Percentiles rank a stretch among this genome's conserved stretches.
Conservation (phyloP, 805 yeast species). For the Starmerella floris region DNA sequence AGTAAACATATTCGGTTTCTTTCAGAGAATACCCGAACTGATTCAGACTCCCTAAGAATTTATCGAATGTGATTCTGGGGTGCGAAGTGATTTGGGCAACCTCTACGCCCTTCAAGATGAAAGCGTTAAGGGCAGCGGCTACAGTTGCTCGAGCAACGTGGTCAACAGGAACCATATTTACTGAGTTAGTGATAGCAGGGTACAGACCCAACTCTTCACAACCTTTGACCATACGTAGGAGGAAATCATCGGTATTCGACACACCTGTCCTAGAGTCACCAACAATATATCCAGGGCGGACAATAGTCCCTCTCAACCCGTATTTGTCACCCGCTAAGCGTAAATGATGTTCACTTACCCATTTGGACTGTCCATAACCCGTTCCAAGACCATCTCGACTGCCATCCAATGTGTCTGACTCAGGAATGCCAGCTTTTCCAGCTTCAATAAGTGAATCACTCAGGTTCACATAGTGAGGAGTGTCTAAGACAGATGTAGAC, state of each 20-base stretch:
- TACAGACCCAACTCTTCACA: conserved; percentile 72
- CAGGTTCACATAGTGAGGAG: conserved; percentile 60
- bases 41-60: conserved; percentile 52
- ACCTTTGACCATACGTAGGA: conserved; percentile 88
- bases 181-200: conserved; percentile 77
- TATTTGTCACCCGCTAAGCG: conserved; percentile 67
- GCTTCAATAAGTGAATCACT: conserved; percentile 55
- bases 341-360: conserved; percentile 89
- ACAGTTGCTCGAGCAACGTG: conserved; percentile 89
- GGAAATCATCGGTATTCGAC: conserved; percentile 91
- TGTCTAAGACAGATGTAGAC: conserved; percentile 85
- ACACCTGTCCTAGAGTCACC: conserved; percentile 78
- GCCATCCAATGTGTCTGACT: conserved; percentile 70
- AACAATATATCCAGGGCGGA: conserved; percentile 92
- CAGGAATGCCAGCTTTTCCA: conserved; percentile 64
- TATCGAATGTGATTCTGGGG: conserved; percentile 73
- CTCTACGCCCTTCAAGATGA: conserved; percentile 35
- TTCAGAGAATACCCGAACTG: conserved; percentile 60
- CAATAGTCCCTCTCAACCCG: conserved; percentile 77
- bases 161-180: conserved; percentile 95
- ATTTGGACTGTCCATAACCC: conserved; percentile 95
- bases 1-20: conserved; percentile 52
- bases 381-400: conserved; percentile 70
- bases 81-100: conserved; percentile 97
- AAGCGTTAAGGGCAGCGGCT: conserved; percentile 71